Percentiles rank a stretch among this genome's conserved stretches.
Evolutionary conservation across 2,329 filamentous ascomycete species (phyloP).

Genomic region (Proliferodiscus dingleyae): DNA sequence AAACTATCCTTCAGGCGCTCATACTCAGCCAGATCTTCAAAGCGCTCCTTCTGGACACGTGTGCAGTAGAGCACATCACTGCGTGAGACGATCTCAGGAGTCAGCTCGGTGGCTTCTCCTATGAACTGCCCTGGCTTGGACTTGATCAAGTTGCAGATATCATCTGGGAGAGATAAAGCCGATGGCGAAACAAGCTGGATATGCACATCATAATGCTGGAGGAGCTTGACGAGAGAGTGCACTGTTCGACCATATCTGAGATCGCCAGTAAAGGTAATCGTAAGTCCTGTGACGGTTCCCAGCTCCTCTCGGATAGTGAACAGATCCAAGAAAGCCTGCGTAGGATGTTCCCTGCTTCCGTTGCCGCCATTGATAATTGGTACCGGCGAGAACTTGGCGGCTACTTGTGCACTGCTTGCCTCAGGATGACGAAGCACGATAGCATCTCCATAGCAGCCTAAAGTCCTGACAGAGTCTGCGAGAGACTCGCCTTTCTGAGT

Average conservation of each 20-base stretch:
- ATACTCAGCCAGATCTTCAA: constrained; percentile 74
- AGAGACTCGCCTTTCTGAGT: constrained; percentile 92
- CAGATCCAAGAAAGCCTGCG: constrained; percentile 93
- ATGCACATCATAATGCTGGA: constrained; percentile 91
- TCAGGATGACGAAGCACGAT: constrained; percentile 93
- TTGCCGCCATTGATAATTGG: constrained; percentile 98
- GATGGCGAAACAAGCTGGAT: constrained; percentile 87
- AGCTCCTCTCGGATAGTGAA: constrained; percentile 98
- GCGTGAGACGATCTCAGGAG: constrained; percentile 76
- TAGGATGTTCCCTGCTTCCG: constrained; percentile 92
- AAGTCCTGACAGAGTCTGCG: constrained; percentile 87
- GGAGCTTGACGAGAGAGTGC: constrained; percentile 88
- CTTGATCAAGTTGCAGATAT: constrained; percentile 68
- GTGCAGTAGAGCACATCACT: constrained; percentile 97
- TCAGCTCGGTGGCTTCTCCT: constrained; percentile 71
- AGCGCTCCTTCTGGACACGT: constrained; percentile 92
- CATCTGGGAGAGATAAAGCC: constrained; percentile 68
- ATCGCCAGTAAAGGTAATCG: constrained; percentile 93
- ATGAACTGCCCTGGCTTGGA: constrained; percentile 69
- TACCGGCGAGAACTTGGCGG: constrained; percentile 80
- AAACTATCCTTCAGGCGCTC: constrained; percentile 85
- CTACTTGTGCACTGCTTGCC: constrained; percentile 72
- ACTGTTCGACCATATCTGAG: constrained; percentile 90
- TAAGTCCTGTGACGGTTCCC: constrained; percentile 89
- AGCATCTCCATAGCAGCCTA: constrained; percentile 91